These are phyloP conservation scores for Tricholoma hemisulphureum DNA, from an alignment of 768 basidiomycete genomes.

Conservation along the genomic window DNA sequence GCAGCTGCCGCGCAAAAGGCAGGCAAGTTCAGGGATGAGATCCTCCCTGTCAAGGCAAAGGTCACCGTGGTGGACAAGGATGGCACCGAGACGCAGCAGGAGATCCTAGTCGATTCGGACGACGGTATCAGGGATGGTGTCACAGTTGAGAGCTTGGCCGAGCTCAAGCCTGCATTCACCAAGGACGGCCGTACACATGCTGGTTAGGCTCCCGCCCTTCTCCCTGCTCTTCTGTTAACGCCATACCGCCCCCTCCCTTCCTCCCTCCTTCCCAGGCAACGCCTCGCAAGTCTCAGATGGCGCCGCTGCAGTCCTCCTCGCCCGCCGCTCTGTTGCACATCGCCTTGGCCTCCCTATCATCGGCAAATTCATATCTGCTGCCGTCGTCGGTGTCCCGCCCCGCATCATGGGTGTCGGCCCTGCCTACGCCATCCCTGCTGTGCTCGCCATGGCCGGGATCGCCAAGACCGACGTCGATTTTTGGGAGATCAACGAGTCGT, in stretches of 20 bases:
- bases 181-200: conserved; percentile 78
- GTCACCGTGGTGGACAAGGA: conserved; percentile 42
- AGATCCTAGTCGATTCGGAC: conserved; percentile 73
- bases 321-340: conserved; percentile 76
- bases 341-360: conserved; percentile 82
- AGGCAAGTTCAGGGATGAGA: conserved; percentile 81
- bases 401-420: conserved; percentile 92
- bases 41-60: conserved; percentile 74
- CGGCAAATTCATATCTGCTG: conserved; percentile 78
- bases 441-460: conserved; percentile 66
- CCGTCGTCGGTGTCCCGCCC: conserved; percentile 78
- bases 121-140: conserved; percentile 88
- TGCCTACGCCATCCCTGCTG: conserved; percentile 66
- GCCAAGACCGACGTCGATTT: conserved; percentile 76
- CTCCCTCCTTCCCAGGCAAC: conserved; percentile 44
- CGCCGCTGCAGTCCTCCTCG: conserved; percentile 84
- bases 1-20: conserved; percentile 78
- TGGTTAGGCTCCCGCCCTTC: background rate
- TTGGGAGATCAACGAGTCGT: conserved; percentile 91
- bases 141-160: conserved; percentile 71
- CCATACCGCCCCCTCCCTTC: background rate
- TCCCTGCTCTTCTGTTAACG: background rate
- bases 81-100: conserved; percentile 65
- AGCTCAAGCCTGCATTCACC: conserved; percentile 84
- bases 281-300: conserved; percentile 92